phyloP scores from a whole-genome alignment of 2,329 filamentous ascomycete species.

The Diaporthe destruens region DNA sequence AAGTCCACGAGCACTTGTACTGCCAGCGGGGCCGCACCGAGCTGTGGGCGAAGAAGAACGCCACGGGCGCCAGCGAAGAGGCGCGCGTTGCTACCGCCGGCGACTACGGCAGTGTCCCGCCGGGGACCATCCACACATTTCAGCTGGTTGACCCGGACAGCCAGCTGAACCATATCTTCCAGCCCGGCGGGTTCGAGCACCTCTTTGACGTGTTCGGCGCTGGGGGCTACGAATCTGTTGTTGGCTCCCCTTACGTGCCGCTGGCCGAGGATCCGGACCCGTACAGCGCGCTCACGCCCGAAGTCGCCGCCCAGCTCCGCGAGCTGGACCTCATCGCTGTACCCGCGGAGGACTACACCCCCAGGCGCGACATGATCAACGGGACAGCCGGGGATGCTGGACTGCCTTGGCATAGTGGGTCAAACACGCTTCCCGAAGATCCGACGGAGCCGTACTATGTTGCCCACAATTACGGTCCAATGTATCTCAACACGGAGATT shows the following conservation, averaged over 20 bases:
- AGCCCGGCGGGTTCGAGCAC: slow-evolving; percentile 18
- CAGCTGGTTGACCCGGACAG: slow-evolving; percentile 23
- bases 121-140: slow-evolving; percentile 12
- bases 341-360: not conserved
- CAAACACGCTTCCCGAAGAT: not conserved
- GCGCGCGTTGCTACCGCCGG: slow-evolving; percentile 7
- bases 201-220: not conserved
- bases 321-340: slow-evolving; percentile 9
- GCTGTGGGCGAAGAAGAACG: slow-evolving; percentile 13
- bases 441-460: slow-evolving; percentile 6
- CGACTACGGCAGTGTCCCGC: slow-evolving; percentile 15
- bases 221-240: not conserved
- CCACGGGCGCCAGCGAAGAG: slow-evolving; percentile 8
- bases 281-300: slow-evolving; percentile 15
- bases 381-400: not conserved
- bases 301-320: slow-evolving; percentile 9
- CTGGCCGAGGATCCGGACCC: slow-evolving; percentile 5
- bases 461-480: slow-evolving; percentile 3
- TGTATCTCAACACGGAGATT: not conserved
- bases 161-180: slow-evolving; percentile 25
- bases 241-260: not conserved
- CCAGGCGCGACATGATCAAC: slow-evolving; percentile 5
- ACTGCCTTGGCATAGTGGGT: slow-evolving; percentile 1
- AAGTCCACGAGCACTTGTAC: slow-evolving; percentile 19
- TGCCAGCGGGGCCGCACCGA: slow-evolving; percentile 22